Evolutionary conservation across 2,329 filamentous ascomycete species (phyloP).

Genomic region (Diaporthe sp.): DNA sequence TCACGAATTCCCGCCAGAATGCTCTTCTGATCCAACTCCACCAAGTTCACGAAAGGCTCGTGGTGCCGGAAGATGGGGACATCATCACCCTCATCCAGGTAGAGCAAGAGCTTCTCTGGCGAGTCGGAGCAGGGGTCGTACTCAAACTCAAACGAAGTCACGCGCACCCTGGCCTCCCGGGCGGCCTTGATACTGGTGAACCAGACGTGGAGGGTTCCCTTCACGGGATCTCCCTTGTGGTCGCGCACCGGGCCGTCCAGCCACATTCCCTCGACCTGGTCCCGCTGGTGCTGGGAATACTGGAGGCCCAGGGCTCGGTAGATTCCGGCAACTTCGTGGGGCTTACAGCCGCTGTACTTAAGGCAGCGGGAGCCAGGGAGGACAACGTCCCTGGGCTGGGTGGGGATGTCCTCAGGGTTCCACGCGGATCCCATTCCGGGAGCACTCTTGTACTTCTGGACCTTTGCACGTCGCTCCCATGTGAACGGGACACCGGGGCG

Average conservation of each 20-base stretch:
- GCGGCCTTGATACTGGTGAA: constrained; percentile 24
- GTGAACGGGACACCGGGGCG: background rate
- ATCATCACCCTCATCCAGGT: background rate
- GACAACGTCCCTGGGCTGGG: background rate
- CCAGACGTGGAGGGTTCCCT: constrained; percentile 32
- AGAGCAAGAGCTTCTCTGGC: background rate
- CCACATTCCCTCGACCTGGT: constrained; percentile 38
- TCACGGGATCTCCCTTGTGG: background rate
- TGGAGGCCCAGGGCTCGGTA: background rate
- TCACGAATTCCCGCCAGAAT: background rate
- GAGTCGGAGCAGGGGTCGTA: constrained; percentile 30
- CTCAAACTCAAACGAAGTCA: background rate
- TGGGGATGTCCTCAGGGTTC: background rate
- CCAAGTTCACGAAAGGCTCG: background rate
- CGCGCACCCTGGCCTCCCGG: background rate
- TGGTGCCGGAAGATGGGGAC: background rate
- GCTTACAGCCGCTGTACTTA: background rate
- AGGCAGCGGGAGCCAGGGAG: constrained; percentile 23
- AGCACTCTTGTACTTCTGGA: background rate
- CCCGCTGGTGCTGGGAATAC: background rate
- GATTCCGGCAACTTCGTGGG: background rate
- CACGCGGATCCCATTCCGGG: background rate
- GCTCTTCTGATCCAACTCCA: background rate
- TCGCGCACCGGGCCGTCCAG: background rate
- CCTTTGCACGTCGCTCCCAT: background rate